Evolutionary conservation across 257 asterid genomes (phyloP).

Genomic region (Prunella vulgaris): DNA sequence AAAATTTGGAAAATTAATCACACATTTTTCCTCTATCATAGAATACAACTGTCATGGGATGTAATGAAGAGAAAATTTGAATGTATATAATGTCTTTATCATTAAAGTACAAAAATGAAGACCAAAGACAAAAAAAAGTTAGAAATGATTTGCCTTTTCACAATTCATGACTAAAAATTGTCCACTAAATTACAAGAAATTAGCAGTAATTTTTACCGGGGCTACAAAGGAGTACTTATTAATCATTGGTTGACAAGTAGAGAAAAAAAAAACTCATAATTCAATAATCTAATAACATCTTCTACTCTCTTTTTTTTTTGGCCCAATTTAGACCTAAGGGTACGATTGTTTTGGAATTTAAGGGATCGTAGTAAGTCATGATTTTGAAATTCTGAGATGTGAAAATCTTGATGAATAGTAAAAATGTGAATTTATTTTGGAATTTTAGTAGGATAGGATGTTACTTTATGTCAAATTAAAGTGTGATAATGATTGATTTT

Average conservation of each 20-base stretch:
- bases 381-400: too few relatives aligned
- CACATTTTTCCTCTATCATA: neutral
- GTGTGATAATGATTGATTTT: too few relatives aligned
- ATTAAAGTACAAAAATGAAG: neutral
- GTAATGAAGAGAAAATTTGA: constrained; percentile 9
- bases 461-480: too few relatives aligned
- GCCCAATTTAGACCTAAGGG: neutral
- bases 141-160: neutral
- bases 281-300: neutral
- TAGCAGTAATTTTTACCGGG: neutral
- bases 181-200: neutral
- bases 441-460: too few relatives aligned
- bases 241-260: too few relatives aligned
- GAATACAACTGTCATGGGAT: constrained; percentile 27
- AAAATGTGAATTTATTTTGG: too few relatives aligned
- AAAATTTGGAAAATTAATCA: constrained; percentile 10
- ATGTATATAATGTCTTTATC: constrained; percentile 9
- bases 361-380: too few relatives aligned
- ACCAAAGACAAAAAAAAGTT: neutral
- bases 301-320: too few relatives aligned
- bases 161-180: neutral
- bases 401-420: too few relatives aligned
- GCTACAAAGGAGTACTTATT: neutral
- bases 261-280: too few relatives aligned
- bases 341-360: too few relatives aligned